These are phyloP conservation scores for Raffaelea albimanens DNA, from an alignment of 2,329 filamentous ascomycete genomes.

Conservation along the genomic window DNA sequence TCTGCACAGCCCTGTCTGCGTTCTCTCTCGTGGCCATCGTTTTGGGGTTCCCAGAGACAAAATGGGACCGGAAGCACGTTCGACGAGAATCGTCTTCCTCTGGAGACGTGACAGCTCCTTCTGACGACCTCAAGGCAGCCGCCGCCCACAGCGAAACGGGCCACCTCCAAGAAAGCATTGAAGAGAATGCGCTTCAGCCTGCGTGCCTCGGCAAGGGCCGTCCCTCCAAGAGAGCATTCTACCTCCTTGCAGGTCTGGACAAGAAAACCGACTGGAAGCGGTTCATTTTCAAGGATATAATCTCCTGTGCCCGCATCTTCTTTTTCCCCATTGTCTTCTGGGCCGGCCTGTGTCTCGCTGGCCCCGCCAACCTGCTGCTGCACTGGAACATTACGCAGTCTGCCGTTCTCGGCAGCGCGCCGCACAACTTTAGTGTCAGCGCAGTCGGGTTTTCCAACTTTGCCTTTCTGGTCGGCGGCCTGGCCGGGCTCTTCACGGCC, in stretches of 20 bases:
- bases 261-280: conserved; percentile 1
- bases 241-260: conserved; percentile 1
- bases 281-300: conserved; percentile 6
- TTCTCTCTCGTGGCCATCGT: conserved; percentile 37
- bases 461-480: conserved; percentile 25
- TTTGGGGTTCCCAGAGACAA: conserved; percentile 53
- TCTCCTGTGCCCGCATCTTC: conserved; percentile 4
- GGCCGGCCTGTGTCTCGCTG: conserved; percentile 1
- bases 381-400: conserved; percentile 45
- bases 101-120: neutral
- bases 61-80: conserved; percentile 34
- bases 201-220: conserved; percentile 1
- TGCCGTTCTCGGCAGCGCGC: conserved; percentile 25
- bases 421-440: conserved; percentile 28
- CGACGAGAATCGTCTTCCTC: conserved; percentile 29
- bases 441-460: conserved; percentile 35
- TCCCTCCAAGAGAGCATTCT: neutral
- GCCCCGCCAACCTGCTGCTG: conserved; percentile 25
- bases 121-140: neutral
- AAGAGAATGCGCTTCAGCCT: neutral
- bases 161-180: neutral
- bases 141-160: neutral
- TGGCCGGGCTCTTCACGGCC: conserved; percentile 23
- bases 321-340: conserved; percentile 6
- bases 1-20: conserved; percentile 44